Base-by-base conservation (phyloP, 345 rosid genomes). In the Eucalyptus rudis region DNA sequence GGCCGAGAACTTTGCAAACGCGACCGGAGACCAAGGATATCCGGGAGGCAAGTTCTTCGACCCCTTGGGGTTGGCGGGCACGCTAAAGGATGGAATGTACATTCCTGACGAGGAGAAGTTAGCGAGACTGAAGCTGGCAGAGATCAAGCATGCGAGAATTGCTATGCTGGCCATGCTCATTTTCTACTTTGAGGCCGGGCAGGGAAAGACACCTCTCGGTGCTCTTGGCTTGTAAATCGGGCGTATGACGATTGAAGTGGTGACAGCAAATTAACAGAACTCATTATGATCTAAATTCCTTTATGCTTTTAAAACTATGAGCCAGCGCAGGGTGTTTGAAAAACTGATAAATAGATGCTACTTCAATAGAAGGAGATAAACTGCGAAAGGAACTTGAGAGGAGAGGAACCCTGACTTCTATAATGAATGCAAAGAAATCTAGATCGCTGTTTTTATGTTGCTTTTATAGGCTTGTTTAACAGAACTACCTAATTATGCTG, bases 41-140 rank as follows among this genome's bases (percentile, higher is more conserved):
- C 99, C 99, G 0, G 99, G 99, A 4, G 99, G 99, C 52, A 96
- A 96, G 90, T 97, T 97, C 93, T 97, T 97, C 62, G 99, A 97
- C 87, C 99, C 99, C 6, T 87, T 96, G 89, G 92, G 98, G 2
- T 22, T 97, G 1, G 99, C 96, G 0, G 99, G 99, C n/a, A 92
- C 95, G 7, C 79, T 91, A 5, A 90, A 90, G 83, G 89, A 97
- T 50, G 99, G 99, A 4, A 94, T 91, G 6, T 97, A 97, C 86
- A 86, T 95, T 62, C 96, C 99, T 1, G 99, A 97, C 62, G 90
- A 5, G 19, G 98, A 95, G 90, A 95, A 95, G 95, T 95, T 98
- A 5, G 98, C 96, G 88, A 93, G 99, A 92, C 93, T 98, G 44
- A 97, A 98, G 90, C 64, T 98, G 81, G 99, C 99, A 4, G 99